phyloP scores from a whole-genome alignment of 2,329 filamentous ascomycete species.

The Cladophialophora bantiana region DNA sequence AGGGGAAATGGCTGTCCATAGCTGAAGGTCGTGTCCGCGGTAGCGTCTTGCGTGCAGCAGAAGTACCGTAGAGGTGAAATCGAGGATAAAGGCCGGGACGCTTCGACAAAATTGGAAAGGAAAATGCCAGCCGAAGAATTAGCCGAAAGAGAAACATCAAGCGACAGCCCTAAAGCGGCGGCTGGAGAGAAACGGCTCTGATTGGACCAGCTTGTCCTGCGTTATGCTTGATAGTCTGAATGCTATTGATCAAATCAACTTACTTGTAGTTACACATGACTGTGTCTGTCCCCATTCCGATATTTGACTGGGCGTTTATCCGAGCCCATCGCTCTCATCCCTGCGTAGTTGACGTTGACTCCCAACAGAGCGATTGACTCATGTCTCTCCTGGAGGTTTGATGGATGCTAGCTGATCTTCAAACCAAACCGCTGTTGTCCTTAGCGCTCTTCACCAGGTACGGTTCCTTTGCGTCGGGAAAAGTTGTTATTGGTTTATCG shows the following conservation, averaged over 20 bases:
- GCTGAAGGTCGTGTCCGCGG: too few species aligned
- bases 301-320: not conserved
- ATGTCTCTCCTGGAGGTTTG: not conserved
- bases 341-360: not conserved
- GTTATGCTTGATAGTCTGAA: not conserved
- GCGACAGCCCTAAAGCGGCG: not conserved
- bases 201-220: not conserved
- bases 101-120: too few species aligned
- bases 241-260: slow-evolving; percentile 4
- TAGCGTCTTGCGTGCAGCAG: too few species aligned
- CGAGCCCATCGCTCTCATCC: not conserved
- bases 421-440: not conserved
- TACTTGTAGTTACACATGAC: not conserved
- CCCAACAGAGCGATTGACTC: not conserved
- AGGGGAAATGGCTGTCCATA: too few species aligned
- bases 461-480: not conserved
- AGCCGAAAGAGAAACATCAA: not conserved
- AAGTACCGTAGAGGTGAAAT: too few species aligned
- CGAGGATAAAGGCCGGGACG: too few species aligned
- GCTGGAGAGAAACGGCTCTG: not conserved
- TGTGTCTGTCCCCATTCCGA: not conserved
- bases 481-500: not conserved
- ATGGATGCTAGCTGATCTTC: not conserved
- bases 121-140: not conserved
- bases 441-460: not conserved